Base-by-base conservation (phyloP, 192 early-diverging fungal species). In the Gryganskiella cystojenkinii region DNA sequence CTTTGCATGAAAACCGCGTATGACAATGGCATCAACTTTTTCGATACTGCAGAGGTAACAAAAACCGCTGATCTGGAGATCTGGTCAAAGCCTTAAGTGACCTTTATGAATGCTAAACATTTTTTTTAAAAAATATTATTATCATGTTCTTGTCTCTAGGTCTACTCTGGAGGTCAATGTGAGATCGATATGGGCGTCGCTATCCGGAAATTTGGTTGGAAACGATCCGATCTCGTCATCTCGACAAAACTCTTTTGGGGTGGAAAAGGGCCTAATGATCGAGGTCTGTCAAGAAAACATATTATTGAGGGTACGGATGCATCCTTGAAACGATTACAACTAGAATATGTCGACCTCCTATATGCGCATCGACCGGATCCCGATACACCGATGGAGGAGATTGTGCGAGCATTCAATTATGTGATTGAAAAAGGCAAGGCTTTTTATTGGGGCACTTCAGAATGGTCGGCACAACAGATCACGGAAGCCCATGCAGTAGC, bases 221-320 rank as follows among this genome's bases (percentile, higher is more conserved):
- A 85, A 52, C 81, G 93, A 19, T 89, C 85, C 4, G 85, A 89
- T 40, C 83, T 90, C 31, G 92, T 95, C 17, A 86, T 95, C 17
- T 86, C 87, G n/a, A 95, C 93, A 45, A 95, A 95, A 71, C 67
- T 90, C 24, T 90, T 88, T 54, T 88, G 89, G 90, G 90, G 87
- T 20, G 87, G 84, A 6, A 87, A 88, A 35, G 90, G 90, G 2
- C 87, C 87, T 31, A 95, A 95, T 81, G 92, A 93, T 45, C 83
- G 85, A 24, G 93, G 93, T 15, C 82, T 95, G 20, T 93, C 92
- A 2, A 83, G 92, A 55, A 95, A 95, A 75, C 92, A 95, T 82
- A 87, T 95, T 35, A 83, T 94, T 55, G 92, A 95, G 56, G 93
- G 92, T 25, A 80, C 87, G n/a, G 80, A 84, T 10, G 92, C 91